Base-by-base conservation (phyloP, 78 protist species). In the Mastigamoeba balamuthi region DNA sequence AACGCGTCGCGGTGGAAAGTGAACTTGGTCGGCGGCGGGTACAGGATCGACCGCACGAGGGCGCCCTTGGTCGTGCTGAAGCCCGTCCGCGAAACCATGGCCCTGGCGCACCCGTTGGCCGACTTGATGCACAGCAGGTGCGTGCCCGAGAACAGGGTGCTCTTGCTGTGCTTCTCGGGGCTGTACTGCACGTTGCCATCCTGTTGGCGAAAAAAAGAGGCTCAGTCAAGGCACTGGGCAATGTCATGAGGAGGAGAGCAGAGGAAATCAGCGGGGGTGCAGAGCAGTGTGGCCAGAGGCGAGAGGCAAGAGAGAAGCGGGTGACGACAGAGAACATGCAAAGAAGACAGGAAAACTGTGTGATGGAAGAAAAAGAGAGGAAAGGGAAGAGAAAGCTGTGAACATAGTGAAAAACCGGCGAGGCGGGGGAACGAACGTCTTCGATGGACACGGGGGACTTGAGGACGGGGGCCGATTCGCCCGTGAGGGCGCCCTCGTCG, bases 401-500 rank as follows among this genome's bases (percentile, higher is more conserved):
- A 28, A 7, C 69, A 75, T 52, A 1, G 71, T 73, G 37, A 82
- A 37, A 3, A 39, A 33, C 25, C 81, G 73, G 39, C 87, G 81
- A 36, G 83, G 81, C 44, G 17, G 75, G 9, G 75, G 6, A 39
- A 68, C 28, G 3, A 69, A 77, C 23, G 75, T 28, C 40, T 48
- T 69, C 43, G 17, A 10, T 2, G 0, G 76, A 27, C 27, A 80
- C 39, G 53, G 65, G 67, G n/a, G 78, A 69, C 77, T 84, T 84
- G 3, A 72, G 28, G 0, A 77, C 84, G 0, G 98, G 98, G 3
- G 84, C 83, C 0, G 95, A 83, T 75, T 95, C 99, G 39, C 99
- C 99, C 0, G 99, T 98, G 41, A 98, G 90, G 83, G 92, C 82
- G 28, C 96, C 68, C 82, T 98, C 99, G 73, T 96, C 90, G 36